phyloP scores from a whole-genome alignment of 139 green algal species.

The Protoeuglena noctilucae region DNA sequence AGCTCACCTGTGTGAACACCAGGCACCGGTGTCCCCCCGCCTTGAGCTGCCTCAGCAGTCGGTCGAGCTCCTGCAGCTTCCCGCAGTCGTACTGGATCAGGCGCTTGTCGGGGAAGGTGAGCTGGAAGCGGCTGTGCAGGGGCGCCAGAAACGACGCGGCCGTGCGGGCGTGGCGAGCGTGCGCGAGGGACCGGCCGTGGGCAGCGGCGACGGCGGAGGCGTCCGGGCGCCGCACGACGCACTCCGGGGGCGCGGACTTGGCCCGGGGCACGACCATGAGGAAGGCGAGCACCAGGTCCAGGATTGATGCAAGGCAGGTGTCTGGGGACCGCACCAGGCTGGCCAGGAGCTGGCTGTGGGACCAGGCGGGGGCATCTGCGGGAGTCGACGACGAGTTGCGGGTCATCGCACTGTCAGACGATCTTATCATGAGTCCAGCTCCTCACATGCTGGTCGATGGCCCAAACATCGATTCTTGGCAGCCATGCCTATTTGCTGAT shows the following conservation, averaged over 20 bases:
- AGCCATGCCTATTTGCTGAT: too few relatives aligned
- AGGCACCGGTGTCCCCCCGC: conserved; percentile 62
- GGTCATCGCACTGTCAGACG: too few relatives aligned
- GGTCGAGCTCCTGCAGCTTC: conserved; percentile 74
- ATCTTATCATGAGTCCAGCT: too few relatives aligned
- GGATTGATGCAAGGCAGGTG: too few relatives aligned
- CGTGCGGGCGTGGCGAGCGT: neutral
- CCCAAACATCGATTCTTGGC: too few relatives aligned
- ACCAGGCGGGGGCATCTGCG: too few relatives aligned
- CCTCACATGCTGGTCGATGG: too few relatives aligned
- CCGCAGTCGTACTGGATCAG: conserved; percentile 91
- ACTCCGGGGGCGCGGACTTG: conserved; percentile 24
- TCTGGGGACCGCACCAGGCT: too few relatives aligned
- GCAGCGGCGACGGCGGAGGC: conserved; percentile 11
- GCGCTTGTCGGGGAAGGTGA: conserved; percentile 90
- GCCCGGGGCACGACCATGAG: conserved; percentile 68
- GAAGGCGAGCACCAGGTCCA: conserved; percentile 56
- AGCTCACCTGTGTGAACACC: conserved; percentile 90
- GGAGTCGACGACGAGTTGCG: too few relatives aligned
- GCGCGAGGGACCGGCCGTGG: neutral
- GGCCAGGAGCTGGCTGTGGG: too few relatives aligned
- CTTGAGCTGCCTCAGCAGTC: conserved; percentile 64
- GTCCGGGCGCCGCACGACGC: conserved; percentile 34
- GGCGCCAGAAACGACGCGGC: conserved; percentile 35
- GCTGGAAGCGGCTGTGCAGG: conserved; percentile 46